Percentiles rank a stretch among this genome's conserved stretches.
phyloP scores from a whole-genome alignment of 2,329 filamentous ascomycete species.

The Kalaharituber pfeilii region DNA sequence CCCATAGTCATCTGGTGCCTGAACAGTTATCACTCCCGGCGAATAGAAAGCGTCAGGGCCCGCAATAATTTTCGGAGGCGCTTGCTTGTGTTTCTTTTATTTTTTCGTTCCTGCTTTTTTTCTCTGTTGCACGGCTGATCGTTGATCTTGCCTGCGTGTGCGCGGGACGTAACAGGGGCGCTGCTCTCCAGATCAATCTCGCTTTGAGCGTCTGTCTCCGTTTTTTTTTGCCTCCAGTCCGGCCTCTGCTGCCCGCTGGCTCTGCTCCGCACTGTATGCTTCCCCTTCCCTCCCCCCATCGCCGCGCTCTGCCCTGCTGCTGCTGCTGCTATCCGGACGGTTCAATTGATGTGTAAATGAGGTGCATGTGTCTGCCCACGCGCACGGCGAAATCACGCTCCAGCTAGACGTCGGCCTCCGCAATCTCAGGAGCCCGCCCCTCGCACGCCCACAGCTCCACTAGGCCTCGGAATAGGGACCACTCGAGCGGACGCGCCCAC shows the following conservation, averaged over 20 bases:
- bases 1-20: neutral
- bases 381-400: neutral
- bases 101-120: neutral
- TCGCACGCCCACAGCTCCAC: too few relatives aligned
- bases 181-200: neutral
- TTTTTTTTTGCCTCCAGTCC: too few relatives aligned
- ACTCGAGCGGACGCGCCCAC: neutral
- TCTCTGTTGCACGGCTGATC: neutral
- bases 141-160: neutral
- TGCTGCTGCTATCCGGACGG: neutral
- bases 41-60: neutral
- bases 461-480: neutral
- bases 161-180: neutral
- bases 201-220: neutral
- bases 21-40: neutral
- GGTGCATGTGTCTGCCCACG: neutral
- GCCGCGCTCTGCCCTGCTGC: neutral
- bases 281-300: neutral
- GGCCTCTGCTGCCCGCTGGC: neutral
- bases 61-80: neutral
- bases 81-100: neutral
- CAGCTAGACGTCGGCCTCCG: too few relatives aligned
- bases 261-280: neutral
- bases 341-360: neutral
- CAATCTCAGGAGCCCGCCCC: too few relatives aligned